Percentiles rank a stretch among this genome's conserved stretches.
Evolutionary conservation across 768 basidiomycete species (phyloP).

Genomic region (Auricularia sp.): DNA sequence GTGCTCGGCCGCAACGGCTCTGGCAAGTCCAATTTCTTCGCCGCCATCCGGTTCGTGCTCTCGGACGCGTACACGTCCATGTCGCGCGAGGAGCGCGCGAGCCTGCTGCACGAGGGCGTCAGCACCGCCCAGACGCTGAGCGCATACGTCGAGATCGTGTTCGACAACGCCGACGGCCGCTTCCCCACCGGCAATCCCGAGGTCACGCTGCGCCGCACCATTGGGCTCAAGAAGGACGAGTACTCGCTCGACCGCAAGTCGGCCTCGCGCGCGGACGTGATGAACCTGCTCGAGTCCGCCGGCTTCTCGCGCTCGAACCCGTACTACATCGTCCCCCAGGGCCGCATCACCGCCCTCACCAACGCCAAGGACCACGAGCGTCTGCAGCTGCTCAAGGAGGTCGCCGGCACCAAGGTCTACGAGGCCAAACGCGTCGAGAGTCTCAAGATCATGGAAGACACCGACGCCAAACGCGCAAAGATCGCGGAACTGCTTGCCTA

Average conservation of each 20-base stretch:
- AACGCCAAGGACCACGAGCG: slow-evolving; percentile 96
- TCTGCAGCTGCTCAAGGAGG: slow-evolving; percentile 90
- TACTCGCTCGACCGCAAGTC: slow-evolving; percentile 95
- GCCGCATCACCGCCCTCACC: slow-evolving; percentile 92
- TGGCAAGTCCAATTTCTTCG: slow-evolving; percentile 98
- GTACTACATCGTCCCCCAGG: slow-evolving; percentile 98
- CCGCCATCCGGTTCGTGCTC: slow-evolving; percentile 93
- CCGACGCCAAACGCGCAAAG: slow-evolving; percentile 84
- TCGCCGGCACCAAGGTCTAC: slow-evolving; percentile 96
- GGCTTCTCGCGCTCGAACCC: slow-evolving; percentile 98
- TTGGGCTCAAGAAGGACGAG: slow-evolving; percentile 97
- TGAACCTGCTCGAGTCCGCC: slow-evolving; percentile 92
- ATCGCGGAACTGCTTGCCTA: slow-evolving; percentile 83
- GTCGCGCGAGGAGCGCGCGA: slow-evolving; percentile 84
- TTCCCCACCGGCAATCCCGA: slow-evolving; percentile 89
- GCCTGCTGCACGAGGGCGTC: slow-evolving; percentile 89
- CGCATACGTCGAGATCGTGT: slow-evolving; percentile 84
- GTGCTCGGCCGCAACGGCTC: slow-evolving; percentile 96
- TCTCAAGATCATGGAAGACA: slow-evolving; percentile 94
- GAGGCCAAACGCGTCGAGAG: slow-evolving; percentile 89
- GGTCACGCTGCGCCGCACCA: slow-evolving; percentile 82
- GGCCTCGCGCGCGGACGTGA: slow-evolving; percentile 91
- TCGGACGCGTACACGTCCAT: slow-evolving; percentile 97
- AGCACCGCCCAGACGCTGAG: slow-evolving; percentile 81
- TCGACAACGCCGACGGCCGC: slow-evolving; percentile 88